Conservation (phyloP, 805 yeast genomes). For the Yarrowia porcina region DNA sequence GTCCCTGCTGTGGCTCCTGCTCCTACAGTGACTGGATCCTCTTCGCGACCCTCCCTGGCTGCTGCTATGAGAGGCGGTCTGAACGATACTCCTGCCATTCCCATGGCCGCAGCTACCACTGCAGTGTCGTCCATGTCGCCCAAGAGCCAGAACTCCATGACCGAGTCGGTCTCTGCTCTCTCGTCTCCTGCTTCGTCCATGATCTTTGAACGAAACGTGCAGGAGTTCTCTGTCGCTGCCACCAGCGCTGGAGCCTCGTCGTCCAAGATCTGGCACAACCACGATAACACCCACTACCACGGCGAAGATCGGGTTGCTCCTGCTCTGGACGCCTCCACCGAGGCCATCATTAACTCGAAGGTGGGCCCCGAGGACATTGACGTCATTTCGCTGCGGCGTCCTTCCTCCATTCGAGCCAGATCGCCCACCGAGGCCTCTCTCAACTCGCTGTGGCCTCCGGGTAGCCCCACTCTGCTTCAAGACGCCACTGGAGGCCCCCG, state of each 20-base stretch:
- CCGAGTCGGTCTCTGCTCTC: constrained; percentile 13
- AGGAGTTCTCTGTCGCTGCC: constrained; percentile 44
- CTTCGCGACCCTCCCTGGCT: not conserved
- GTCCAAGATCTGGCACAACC: constrained; percentile 3
- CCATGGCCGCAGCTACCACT: constrained; percentile 7
- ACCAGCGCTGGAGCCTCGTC: not conserved
- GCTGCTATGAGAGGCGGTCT: constrained; percentile 1
- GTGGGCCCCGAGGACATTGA: constrained; percentile 68
- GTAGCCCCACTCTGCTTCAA: constrained; percentile 18
- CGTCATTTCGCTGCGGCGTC: constrained; percentile 61
- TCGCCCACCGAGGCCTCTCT: constrained; percentile 25
- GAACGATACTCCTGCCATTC: not conserved
- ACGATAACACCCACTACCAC: constrained; percentile 41
- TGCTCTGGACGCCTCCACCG: constrained; percentile 72
- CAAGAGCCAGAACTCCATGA: constrained; percentile 20
- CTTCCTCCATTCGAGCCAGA: constrained; percentile 39
- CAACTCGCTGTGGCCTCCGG: constrained; percentile 9
- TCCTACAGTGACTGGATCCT: not conserved
- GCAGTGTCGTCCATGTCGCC: constrained; percentile 19
- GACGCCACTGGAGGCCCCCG: constrained; percentile 4
- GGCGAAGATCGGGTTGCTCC: constrained; percentile 74
- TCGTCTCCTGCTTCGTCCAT: constrained; percentile 43
- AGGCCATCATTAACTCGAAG: constrained; percentile 53
- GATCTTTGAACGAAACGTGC: constrained; percentile 67
- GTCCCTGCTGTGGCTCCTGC: not conserved